A percentile compares a stretch with the other conserved stretches of the same genome.
These are phyloP conservation scores for Hebeloma cylindrosporum DNA, from an alignment of 768 basidiomycete genomes.

Conservation along the genomic window DNA sequence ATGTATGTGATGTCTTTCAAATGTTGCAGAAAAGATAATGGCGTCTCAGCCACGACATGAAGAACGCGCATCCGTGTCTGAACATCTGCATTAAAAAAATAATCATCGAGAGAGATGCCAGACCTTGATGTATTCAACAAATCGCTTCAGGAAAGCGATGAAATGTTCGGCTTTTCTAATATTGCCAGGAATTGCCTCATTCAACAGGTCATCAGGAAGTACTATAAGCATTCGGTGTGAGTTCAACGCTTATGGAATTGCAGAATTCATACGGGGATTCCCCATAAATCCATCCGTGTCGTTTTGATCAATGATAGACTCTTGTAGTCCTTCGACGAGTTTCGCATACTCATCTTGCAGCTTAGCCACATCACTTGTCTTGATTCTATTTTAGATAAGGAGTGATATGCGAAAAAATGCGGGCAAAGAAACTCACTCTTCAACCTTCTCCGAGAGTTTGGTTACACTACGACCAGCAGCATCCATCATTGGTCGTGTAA, in stretches of 20 bases:
- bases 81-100: background rate
- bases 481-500: constrained; percentile 97
- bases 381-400: constrained; percentile 60
- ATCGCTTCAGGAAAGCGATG: constrained; percentile 95
- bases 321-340: constrained; percentile 90
- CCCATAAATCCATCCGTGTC: constrained; percentile 86
- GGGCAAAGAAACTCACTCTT: constrained; percentile 65
- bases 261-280: constrained; percentile 68
- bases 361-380: constrained; percentile 88
- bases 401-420: background rate
- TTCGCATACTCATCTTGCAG: constrained; percentile 96
- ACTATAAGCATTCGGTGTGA: constrained; percentile 43
- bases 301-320: constrained; percentile 53
- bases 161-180: constrained; percentile 99
- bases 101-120: background rate
- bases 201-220: constrained; percentile 90
- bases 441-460: constrained; percentile 87
- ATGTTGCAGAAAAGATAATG: constrained; percentile 94
- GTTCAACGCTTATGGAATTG: background rate
- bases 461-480: constrained; percentile 86
- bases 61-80: constrained; percentile 99
- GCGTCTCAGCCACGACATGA: constrained; percentile 98
- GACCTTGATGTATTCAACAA: constrained; percentile 98
- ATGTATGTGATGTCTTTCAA: constrained; percentile 99
- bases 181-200: constrained; percentile 96